Evolutionary conservation across 106 monocot genomes (phyloP).

Genomic region (Alisma plantagoaquatica): DNA sequence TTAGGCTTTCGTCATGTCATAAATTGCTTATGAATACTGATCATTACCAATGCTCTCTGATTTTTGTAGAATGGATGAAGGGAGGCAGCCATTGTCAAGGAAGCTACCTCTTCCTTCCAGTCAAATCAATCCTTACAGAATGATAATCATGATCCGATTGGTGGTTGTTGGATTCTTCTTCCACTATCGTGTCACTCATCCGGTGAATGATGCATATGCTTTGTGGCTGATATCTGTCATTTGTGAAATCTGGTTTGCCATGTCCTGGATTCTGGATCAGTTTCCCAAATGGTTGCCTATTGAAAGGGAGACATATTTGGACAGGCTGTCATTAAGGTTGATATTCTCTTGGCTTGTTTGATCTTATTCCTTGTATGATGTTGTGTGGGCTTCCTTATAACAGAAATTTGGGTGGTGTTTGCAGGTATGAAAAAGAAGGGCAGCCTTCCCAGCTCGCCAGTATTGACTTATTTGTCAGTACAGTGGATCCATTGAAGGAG

Average conservation of each 20-base stretch:
- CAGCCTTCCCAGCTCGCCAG: conserved; percentile 48
- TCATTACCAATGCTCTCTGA: conserved; percentile 4
- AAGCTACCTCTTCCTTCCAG: conserved; percentile 68
- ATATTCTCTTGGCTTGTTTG: neutral
- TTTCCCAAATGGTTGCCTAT: conserved; percentile 93
- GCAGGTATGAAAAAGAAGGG: conserved; percentile 80
- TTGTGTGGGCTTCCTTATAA: neutral
- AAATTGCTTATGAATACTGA: neutral
- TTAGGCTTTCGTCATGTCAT: neutral
- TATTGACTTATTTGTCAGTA: conserved; percentile 70
- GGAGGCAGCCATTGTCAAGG: conserved; percentile 78
- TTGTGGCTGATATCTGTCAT: conserved; percentile 80
- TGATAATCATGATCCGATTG: conserved; percentile 72
- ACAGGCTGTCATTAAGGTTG: conserved; percentile 67
- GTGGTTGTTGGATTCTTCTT: conserved; percentile 79
- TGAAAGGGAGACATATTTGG: conserved; percentile 81
- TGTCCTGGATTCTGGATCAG: conserved; percentile 88
- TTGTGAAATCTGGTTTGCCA: conserved; percentile 82
- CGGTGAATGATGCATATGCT: conserved; percentile 57
- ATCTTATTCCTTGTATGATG: neutral
- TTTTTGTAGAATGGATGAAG: conserved; percentile 79
- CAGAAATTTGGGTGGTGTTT: neutral
- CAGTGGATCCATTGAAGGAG: conserved; percentile 78
- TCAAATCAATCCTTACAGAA: conserved; percentile 74
- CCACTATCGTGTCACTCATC: conserved; percentile 76